A percentile compares a stretch with the other conserved stretches of the same genome.
phyloP scores from a whole-genome alignment of 1,284 basidiomycete species.

The Ustilago trichophora region DNA sequence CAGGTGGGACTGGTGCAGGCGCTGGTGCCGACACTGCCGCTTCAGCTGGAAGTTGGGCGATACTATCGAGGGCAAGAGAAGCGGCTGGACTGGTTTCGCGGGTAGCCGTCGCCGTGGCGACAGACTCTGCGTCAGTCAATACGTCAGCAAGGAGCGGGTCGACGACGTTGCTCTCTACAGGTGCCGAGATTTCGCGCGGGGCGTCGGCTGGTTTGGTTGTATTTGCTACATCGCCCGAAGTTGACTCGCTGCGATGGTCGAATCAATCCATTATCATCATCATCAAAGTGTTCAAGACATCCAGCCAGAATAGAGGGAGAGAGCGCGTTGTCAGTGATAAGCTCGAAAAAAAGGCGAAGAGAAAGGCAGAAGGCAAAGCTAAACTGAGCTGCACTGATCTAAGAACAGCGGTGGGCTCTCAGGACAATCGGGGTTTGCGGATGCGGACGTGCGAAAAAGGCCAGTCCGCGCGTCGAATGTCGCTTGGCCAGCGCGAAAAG shows the following conservation, averaged over 20 bases:
- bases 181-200: neutral
- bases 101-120: conserved; percentile 38
- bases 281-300: too few relatives aligned
- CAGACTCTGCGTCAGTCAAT: conserved; percentile 32
- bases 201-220: neutral
- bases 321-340: conserved; percentile 4
- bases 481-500: too few relatives aligned
- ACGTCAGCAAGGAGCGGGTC: conserved; percentile 28
- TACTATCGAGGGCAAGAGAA: conserved; percentile 2
- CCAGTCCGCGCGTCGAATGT: too few relatives aligned
- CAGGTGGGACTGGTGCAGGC: neutral
- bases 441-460: too few relatives aligned
- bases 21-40: neutral
- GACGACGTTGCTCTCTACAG: conserved; percentile 7
- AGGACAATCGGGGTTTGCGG: too few relatives aligned
- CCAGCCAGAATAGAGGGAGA: neutral
- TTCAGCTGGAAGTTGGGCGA: neutral
- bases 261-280: too few relatives aligned
- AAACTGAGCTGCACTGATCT: too few relatives aligned
- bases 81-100: conserved; percentile 33
- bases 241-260: conserved; percentile 5
- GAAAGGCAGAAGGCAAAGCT: too few relatives aligned
- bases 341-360: neutral
- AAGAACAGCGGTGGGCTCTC: neutral
- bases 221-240: conserved; percentile 14